A percentile compares a stretch with the other conserved stretches of the same genome.
phyloP scores from a whole-genome alignment of 1,284 basidiomycete species.

The Tylopilus sp. region DNA sequence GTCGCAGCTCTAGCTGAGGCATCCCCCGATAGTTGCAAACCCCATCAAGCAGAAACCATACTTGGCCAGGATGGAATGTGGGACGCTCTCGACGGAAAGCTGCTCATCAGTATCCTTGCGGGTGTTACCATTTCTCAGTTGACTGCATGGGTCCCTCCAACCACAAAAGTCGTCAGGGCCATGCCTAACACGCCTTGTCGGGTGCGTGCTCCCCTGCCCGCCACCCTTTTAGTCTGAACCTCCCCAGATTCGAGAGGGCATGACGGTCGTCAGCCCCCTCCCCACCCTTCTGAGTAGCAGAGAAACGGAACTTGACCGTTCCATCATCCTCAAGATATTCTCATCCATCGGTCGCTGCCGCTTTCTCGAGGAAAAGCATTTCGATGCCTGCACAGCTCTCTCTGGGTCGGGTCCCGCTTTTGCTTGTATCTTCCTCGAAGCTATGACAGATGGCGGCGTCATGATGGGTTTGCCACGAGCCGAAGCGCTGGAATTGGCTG shows the following conservation, averaged over 20 bases:
- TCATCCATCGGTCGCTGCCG: slow-evolving; percentile 91
- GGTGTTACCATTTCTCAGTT: slow-evolving; percentile 89
- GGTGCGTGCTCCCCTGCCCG: slow-evolving; percentile 42
- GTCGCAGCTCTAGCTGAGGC: background rate
- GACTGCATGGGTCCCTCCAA: slow-evolving; percentile 63
- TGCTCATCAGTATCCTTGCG: slow-evolving; percentile 94
- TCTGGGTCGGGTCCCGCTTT: slow-evolving; percentile 97
- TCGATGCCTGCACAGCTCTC: slow-evolving; percentile 96
- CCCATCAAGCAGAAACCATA: slow-evolving; percentile 79
- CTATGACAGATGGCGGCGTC: slow-evolving; percentile 98
- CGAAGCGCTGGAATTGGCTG: slow-evolving; percentile 91
- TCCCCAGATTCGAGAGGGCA: slow-evolving; percentile 87
- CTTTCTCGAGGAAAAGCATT: slow-evolving; percentile 95
- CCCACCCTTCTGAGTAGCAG: slow-evolving; percentile 44
- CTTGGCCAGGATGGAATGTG: slow-evolving; percentile 76
- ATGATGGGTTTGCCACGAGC: slow-evolving; percentile 98
- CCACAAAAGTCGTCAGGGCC: slow-evolving; percentile 86
- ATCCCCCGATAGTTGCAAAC: slow-evolving; percentile 74
- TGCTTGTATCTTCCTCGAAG: slow-evolving; percentile 93
- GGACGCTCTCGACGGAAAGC: slow-evolving; percentile 83
- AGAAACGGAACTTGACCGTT: slow-evolving; percentile 54
- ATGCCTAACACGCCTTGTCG: slow-evolving; percentile 99
- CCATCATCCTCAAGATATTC: slow-evolving; percentile 89
- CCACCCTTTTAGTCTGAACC: background rate
- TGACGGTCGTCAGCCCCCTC: slow-evolving; percentile 85